Evolutionary conservation across 177 flowering plant species (phyloP).

Genomic region (Vitis hybrid): DNA sequence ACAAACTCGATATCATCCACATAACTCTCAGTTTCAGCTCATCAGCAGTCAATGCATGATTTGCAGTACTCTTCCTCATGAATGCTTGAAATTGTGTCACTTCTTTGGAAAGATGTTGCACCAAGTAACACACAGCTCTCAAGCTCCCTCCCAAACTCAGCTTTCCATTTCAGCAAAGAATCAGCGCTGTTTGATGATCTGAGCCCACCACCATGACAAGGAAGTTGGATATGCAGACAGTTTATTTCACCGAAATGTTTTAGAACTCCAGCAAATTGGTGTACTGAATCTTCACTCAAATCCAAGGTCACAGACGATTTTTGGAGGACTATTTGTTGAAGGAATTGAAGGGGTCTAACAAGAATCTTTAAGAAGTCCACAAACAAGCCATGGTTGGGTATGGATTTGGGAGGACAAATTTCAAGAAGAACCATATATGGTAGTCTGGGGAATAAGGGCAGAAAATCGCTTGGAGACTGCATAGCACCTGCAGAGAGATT

Average conservation of each 20-base stretch:
- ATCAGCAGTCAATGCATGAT: conserved; percentile 12
- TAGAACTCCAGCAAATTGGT: conserved; percentile 14
- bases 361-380: conserved; percentile 6
- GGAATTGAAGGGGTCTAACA: conserved; percentile 18
- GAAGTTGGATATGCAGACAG: conserved; percentile 26
- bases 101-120: conserved; percentile 19
- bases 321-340: conserved; percentile 6
- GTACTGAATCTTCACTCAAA: neutral
- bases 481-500: conserved; percentile 47
- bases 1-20: conserved; percentile 40
- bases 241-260: conserved; percentile 21
- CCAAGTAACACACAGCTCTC: conserved; percentile 37
- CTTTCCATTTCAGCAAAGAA: conserved; percentile 40
- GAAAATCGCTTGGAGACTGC: conserved; percentile 47
- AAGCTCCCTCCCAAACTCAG: conserved; percentile 34
- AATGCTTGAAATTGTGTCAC: neutral
- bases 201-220: conserved; percentile 16
- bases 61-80: neutral
- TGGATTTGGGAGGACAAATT: conserved; percentile 1
- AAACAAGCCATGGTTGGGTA: neutral
- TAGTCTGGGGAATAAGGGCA: conserved; percentile 40
- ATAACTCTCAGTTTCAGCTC: conserved; percentile 34
- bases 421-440: conserved; percentile 19
- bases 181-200: conserved; percentile 3
- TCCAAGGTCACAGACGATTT: neutral